Evolutionary conservation across 176 grass and related monocot species (phyloP).

Genomic region (Aegilops longissima): DNA sequence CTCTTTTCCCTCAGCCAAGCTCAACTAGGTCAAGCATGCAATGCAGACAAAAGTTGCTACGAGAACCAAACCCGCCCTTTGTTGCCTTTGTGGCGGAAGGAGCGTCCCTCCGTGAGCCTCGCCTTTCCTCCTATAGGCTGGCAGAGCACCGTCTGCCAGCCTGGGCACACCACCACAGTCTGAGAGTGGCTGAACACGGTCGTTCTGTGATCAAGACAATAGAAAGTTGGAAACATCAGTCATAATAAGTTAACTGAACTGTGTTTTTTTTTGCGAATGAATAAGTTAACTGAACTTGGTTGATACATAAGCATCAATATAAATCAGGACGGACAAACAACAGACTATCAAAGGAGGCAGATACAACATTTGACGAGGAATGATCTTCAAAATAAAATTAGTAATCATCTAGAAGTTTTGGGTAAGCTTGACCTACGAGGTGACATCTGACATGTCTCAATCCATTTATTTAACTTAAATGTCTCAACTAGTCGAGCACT

Average conservation of each 20-base stretch:
- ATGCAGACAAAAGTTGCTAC: too few species aligned
- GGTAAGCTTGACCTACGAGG: neutral
- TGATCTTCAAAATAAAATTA: neutral
- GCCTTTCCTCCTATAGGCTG: neutral
- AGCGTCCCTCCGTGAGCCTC: neutral
- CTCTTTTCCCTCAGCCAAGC: too few species aligned
- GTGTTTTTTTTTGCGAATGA: too few species aligned
- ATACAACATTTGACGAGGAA: too few species aligned
- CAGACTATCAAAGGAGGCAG: neutral
- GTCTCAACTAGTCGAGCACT: neutral
- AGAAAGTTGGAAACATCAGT: neutral
- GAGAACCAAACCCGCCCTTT: too few species aligned
- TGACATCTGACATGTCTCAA: too few species aligned
- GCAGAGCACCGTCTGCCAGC: neutral
- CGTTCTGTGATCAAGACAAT: neutral
- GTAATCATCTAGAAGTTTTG: neutral
- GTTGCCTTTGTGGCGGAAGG: neutral
- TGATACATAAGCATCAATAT: neutral
- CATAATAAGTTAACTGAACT: too few species aligned
- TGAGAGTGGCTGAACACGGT: constrained; percentile 7
- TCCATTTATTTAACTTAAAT: too few species aligned
- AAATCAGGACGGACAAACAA: neutral
- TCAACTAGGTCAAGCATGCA: too few species aligned
- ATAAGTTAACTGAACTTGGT: neutral
- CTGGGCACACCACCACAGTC: neutral